Evolutionary conservation across 495 filamentous ascomycete genomes (phyloP).

Genomic region (Neurospora sp.): DNA sequence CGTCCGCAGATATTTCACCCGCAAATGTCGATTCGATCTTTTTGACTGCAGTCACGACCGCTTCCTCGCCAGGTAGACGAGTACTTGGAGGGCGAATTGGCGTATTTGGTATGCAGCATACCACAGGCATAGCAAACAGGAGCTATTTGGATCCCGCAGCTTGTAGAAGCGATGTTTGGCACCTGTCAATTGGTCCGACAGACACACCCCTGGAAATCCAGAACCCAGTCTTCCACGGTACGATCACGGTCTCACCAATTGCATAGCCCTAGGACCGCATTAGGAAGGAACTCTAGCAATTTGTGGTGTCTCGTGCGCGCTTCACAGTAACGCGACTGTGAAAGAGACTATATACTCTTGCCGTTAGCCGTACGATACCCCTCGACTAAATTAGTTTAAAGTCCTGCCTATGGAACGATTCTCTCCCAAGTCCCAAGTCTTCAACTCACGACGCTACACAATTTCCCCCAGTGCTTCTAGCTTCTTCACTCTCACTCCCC

Average conservation of each 20-base stretch:
- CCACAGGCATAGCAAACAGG: not conserved
- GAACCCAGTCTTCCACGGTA: not conserved
- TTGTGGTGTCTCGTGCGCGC: not conserved
- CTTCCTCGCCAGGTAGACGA: no score
- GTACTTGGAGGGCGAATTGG: no score
- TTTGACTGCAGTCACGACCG: no score
- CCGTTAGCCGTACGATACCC: not conserved
- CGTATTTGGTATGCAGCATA: not conserved
- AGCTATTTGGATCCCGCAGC: not conserved
- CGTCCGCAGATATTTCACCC: no score
- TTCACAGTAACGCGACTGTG: not conserved
- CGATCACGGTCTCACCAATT: not conserved
- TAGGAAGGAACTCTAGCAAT: not conserved
- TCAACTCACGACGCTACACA: not conserved
- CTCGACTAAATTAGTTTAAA: not conserved
- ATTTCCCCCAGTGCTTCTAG: not conserved
- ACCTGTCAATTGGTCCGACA: not conserved
- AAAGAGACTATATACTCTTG: not conserved
- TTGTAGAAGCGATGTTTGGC: not conserved
- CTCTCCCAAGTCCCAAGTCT: not conserved
- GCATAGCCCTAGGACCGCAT: not conserved
- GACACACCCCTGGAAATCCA: not conserved
- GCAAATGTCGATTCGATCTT: no score
- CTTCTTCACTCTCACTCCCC: not conserved
- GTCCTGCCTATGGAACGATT: not conserved